Conservation (phyloP, 78 protist species). For the Thecamonas trahens region DNA sequence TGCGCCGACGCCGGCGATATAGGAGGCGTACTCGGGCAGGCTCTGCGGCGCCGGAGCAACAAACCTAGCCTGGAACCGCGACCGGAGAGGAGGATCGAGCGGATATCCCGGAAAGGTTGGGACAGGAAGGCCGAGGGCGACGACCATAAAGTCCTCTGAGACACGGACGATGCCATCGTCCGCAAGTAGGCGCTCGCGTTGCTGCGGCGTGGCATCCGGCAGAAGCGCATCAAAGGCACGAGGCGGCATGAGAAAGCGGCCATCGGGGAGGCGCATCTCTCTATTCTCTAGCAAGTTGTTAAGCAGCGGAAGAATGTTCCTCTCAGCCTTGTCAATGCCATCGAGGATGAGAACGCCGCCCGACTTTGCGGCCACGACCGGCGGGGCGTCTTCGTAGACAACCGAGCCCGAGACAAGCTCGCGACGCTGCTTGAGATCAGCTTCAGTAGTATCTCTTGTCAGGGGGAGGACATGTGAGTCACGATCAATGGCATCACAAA, state of each 20-base stretch:
- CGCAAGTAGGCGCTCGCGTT: not conserved
- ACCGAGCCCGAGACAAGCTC: constrained; percentile 36
- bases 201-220: not conserved
- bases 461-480: constrained; percentile 3
- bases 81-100: constrained; percentile 77
- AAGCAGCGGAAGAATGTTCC: constrained; percentile 48
- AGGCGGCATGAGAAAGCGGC: constrained; percentile 28
- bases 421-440: constrained; percentile 29
- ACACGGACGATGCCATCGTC: constrained; percentile 18
- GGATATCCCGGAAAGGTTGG: constrained; percentile 55
- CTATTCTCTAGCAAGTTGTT: constrained; percentile 78
- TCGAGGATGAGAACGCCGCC: constrained; percentile 59
- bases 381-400: constrained; percentile 25
- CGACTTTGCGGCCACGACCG: constrained; percentile 68
- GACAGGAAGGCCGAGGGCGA: constrained; percentile 73
- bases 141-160: constrained; percentile 40
- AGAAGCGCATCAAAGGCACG: constrained; percentile 33
- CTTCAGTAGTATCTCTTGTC: constrained; percentile 61
- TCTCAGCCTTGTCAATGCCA: constrained; percentile 69
- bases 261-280: constrained; percentile 73
- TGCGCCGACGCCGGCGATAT: no score
- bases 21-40: no score
- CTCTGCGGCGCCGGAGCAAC: no score
- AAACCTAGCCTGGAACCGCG: constrained; percentile 72
- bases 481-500: constrained; percentile 21